Base-by-base conservation (phyloP, 139 green algal species). In the Picochlorum sp. region DNA sequence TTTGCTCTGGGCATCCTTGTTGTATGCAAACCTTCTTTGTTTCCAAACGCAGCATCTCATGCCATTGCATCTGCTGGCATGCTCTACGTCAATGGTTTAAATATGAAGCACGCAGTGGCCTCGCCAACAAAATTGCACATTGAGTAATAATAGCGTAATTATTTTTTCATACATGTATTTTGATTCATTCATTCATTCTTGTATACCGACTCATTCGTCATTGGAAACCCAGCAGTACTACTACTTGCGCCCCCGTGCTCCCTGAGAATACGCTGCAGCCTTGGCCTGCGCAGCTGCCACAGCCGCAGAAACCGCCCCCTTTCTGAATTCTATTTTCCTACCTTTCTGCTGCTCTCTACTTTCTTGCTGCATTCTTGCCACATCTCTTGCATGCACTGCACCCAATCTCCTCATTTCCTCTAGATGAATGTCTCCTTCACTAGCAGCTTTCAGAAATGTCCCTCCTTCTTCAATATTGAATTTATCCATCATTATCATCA, bases 71-170 rank as follows among this genome's bases (percentile, higher is more conserved):
- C 26, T 13, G 20, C 21, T 32, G 51, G 51, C n/a, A 59, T 59
- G 51, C 15, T 59, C 10, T 34, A 59, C 16, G 23, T 59, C n/a
- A 59, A 59, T 59, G 51, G 13, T 21, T 20, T 34, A 1, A 59
- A 59, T 1, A 37, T 59, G 1, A 30, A 23, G 10, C 20, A 59
- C 15, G n/a, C 21, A 20, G 14, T 59, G 34, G 11, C 47, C 47
- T 54, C 47, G 34, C 34, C 34, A 30, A 30, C 87, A 83, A 23
- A 88, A 95, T 76, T 76, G 95, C 34, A 41, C 9, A 41, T 41
- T 41, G 34, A 41, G 34, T 41, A 41, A 11, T 41, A 41, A 3
- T 13, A 41, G 34, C 2, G 34, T 7, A 0, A 41, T 41, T 41
- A 0, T 3, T 41, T 41, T 11, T 41, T 3, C 34, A 41, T 41